Evolutionary conservation across 2,329 filamentous ascomycete genomes (phyloP).

Genomic region (Ophiosphaerella herpotricha): DNA sequence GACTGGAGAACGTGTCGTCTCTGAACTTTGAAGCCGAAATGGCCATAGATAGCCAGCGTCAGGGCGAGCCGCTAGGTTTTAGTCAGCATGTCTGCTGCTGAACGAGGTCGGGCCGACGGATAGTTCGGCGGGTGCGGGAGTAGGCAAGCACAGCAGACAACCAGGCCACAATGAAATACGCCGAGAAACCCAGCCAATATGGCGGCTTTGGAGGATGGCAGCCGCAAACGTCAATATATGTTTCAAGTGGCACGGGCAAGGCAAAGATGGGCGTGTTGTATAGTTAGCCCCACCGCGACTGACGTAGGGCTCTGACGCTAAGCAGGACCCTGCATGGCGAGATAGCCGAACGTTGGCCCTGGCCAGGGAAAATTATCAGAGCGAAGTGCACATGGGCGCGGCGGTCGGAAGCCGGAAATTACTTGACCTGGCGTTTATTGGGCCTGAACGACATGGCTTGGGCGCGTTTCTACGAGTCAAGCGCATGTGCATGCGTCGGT

Average conservation of each 20-base stretch:
- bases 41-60: neutral
- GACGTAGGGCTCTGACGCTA: conserved; percentile 24
- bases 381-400: conserved; percentile 2
- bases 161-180: conserved; percentile 11
- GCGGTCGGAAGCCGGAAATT: conserved; percentile 4
- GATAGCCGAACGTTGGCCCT: conserved; percentile 11
- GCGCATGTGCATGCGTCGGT: neutral
- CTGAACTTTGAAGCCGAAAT: neutral
- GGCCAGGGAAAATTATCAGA: conserved; percentile 1
- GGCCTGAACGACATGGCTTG: conserved; percentile 3
- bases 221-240: conserved; percentile 24
- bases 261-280: conserved; percentile 16
- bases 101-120: neutral
- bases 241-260: conserved; percentile 15
- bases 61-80: neutral
- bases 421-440: conserved; percentile 3
- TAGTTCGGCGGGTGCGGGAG: neutral
- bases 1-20: no score
- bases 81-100: conserved; percentile 2
- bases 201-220: conserved; percentile 12
- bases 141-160: neutral
- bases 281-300: neutral
- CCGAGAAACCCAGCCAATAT: conserved; percentile 14
- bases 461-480: conserved; percentile 4
- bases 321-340: conserved; percentile 14